Conservation (phyloP, 2,329 filamentous ascomycete species). For the Lecanoromycetidae sp. region DNA sequence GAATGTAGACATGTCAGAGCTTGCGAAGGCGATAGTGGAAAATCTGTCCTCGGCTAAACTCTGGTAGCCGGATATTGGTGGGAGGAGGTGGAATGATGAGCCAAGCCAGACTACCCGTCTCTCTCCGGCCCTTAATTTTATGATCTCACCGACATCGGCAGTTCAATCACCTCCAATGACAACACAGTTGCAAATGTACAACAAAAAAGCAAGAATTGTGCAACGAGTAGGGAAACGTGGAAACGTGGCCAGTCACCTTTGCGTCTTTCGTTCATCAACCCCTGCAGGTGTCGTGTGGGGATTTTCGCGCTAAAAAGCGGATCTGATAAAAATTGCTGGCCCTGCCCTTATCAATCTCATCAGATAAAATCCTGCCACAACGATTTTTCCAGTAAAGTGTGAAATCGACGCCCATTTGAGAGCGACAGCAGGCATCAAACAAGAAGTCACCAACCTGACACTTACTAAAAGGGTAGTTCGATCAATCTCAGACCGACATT, state of each 20-base stretch:
- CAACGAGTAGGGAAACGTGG: background rate
- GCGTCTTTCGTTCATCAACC: background rate
- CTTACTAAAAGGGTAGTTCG: background rate
- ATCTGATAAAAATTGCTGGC: constrained; percentile 12
- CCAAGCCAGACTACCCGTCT: background rate
- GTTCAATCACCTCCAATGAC: background rate
- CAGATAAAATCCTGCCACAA: constrained; percentile 9
- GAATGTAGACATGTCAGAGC: too few species aligned
- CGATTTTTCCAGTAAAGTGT: background rate
- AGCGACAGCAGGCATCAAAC: background rate
- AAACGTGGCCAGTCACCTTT: too few species aligned
- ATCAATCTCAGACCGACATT: background rate
- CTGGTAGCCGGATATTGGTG: too few species aligned
- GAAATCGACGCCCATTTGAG: background rate
- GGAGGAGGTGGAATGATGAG: background rate
- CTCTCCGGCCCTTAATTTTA: too few species aligned
- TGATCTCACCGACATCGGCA: constrained; percentile 3
- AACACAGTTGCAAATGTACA: background rate
- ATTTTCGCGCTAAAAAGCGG: constrained; percentile 3
- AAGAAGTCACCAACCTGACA: background rate
- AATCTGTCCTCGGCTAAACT: too few species aligned
- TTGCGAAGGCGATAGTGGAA: too few species aligned
- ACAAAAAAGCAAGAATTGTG: background rate
- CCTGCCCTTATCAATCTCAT: constrained; percentile 15
- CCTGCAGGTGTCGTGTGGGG: background rate